phyloP scores from a whole-genome alignment of 2,329 filamentous ascomycete genomes.

The Ascomycota sp. region DNA sequence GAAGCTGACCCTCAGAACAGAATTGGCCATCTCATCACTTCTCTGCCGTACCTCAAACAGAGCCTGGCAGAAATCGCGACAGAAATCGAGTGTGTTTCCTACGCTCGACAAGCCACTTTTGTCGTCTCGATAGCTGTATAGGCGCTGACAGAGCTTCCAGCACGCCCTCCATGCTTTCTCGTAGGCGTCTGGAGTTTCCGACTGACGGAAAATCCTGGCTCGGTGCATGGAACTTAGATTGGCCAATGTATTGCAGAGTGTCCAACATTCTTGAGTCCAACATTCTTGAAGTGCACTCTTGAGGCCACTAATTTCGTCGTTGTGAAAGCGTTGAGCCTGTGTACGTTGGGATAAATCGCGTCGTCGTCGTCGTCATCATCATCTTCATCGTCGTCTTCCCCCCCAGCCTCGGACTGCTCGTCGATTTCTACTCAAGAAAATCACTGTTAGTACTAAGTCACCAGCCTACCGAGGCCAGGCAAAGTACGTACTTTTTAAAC shows the following conservation, averaged over 20 bases:
- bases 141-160: slow-evolving; percentile 77
- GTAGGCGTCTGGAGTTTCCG: slow-evolving; percentile 54
- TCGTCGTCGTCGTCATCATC: slow-evolving; percentile 26
- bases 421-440: slow-evolving; percentile 26
- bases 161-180: slow-evolving; percentile 86
- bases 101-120: slow-evolving; percentile 45
- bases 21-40: slow-evolving; percentile 63
- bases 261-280: slow-evolving; percentile 95
- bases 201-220: slow-evolving; percentile 56
- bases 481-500: slow-evolving; percentile 47
- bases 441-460: neutral
- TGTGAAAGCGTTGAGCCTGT: slow-evolving; percentile 19
- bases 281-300: slow-evolving; percentile 65
- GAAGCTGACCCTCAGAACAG: slow-evolving; percentile 77
- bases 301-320: slow-evolving; percentile 46
- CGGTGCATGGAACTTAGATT: slow-evolving; percentile 70
- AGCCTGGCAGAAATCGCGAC: slow-evolving; percentile 78
- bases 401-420: slow-evolving; percentile 28
- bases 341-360: slow-evolving; percentile 23
- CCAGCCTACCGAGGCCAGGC: neutral
- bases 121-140: slow-evolving; percentile 66
- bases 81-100: slow-evolving; percentile 61
- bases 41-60: slow-evolving; percentile 70
- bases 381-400: slow-evolving; percentile 31
- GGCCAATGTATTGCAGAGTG: slow-evolving; percentile 75